These are phyloP conservation scores for Aaosphaeria arxii DNA, from an alignment of 2,329 filamentous ascomycete genomes.

Conservation along the genomic window DNA sequence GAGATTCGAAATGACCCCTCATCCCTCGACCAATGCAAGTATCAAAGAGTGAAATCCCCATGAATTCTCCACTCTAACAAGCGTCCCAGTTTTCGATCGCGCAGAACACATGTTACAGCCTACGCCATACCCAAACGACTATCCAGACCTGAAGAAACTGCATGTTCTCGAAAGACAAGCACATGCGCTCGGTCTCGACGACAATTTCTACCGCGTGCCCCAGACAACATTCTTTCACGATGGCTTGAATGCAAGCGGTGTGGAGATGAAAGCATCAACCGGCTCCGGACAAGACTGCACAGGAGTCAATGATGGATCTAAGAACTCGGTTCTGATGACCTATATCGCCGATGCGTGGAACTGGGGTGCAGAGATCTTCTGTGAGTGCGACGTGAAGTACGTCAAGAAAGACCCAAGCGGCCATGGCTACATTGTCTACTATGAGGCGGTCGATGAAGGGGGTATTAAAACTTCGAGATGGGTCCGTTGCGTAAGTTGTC, in stretches of 20 bases:
- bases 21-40: conserved; percentile 51
- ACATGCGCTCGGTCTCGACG: conserved; percentile 46
- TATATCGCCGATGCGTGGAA: conserved; percentile 70
- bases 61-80: conserved; percentile 1
- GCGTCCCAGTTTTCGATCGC: conserved; percentile 53
- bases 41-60: background rate
- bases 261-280: conserved; percentile 60
- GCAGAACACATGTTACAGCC: conserved; percentile 59
- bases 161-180: conserved; percentile 58
- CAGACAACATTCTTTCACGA: conserved; percentile 64
- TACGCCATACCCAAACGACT: conserved; percentile 55
- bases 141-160: conserved; percentile 58
- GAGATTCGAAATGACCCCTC: conserved; percentile 48
- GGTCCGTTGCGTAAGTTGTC: conserved; percentile 53
- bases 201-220: conserved; percentile 55
- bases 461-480: conserved; percentile 57
- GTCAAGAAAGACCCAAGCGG: conserved; percentile 51
- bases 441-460: conserved; percentile 61
- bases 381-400: conserved; percentile 64
- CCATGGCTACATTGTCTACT: conserved; percentile 62
- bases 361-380: conserved; percentile 70
- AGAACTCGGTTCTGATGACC: conserved; percentile 63
- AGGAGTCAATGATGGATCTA: conserved; percentile 66
- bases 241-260: conserved; percentile 61
- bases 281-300: conserved; percentile 62